Evolutionary conservation across 2,329 filamentous ascomycete species (phyloP).

Genomic region (Stemphylium lycopersici): DNA sequence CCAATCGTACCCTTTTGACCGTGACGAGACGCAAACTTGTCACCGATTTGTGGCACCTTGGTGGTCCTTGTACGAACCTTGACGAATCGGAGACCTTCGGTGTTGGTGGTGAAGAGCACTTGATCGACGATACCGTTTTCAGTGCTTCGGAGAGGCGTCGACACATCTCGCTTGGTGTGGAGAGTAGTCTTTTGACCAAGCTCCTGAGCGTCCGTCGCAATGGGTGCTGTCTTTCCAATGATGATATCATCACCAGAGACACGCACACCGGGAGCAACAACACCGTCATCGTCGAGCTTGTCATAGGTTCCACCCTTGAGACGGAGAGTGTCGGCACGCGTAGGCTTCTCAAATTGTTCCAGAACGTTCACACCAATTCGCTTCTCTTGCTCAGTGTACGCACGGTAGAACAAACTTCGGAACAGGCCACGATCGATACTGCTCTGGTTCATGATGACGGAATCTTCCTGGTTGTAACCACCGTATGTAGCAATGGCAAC

Average conservation of each 20-base stretch:
- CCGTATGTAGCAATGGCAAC: conserved; percentile 98
- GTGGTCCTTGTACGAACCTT: conserved; percentile 97
- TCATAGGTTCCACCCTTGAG: conserved; percentile 96
- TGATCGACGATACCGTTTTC: conserved; percentile 97
- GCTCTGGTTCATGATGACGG: conserved; percentile 99
- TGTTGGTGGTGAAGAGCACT: conserved; percentile 91
- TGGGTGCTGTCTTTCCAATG: conserved; percentile 96
- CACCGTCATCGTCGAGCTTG: conserved; percentile 95
- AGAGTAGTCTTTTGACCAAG: conserved; percentile 87
- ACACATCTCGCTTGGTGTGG: conserved; percentile 94
- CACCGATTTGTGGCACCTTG: conserved; percentile 97
- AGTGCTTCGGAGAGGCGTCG: conserved; percentile 90
- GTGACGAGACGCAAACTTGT: conserved; percentile 99
- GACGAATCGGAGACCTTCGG: conserved; percentile 92
- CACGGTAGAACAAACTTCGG: conserved; percentile 96
- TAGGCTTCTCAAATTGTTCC: conserved; percentile 95
- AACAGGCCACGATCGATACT: conserved; percentile 97
- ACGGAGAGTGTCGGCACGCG: conserved; percentile 82
- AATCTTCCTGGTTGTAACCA: conserved; percentile 99
- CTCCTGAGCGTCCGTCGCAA: conserved; percentile 90
- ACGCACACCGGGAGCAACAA: conserved; percentile 90
- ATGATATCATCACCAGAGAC: conserved; percentile 98
- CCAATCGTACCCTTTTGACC: conserved; percentile 99
- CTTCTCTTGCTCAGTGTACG: conserved; percentile 97
- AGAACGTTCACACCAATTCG: conserved; percentile 91